Evolutionary conservation across 2,329 filamentous ascomycete genomes (phyloP).

Genomic region (Fusarium abutilonis): DNA sequence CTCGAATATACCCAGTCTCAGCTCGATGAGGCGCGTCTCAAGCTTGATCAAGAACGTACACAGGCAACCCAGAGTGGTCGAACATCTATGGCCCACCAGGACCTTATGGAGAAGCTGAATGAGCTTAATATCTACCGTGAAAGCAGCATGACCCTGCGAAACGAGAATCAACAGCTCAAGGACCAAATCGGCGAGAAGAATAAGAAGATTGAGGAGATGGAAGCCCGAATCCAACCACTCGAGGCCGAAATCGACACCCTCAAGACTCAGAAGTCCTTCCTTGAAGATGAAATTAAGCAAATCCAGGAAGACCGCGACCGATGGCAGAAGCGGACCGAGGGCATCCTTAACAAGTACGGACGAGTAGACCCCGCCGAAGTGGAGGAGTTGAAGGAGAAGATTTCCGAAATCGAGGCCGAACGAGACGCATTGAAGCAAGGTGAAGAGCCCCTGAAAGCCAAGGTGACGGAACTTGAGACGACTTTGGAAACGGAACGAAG

Average conservation of each 20-base stretch:
- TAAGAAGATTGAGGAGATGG: constrained; percentile 77
- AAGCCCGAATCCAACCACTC: constrained; percentile 80
- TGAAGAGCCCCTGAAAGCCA: constrained; percentile 62
- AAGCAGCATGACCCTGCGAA: constrained; percentile 89
- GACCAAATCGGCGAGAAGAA: constrained; percentile 79
- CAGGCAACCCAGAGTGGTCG: constrained; percentile 77
- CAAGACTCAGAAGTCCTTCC: constrained; percentile 80
- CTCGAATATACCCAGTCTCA: constrained; percentile 87
- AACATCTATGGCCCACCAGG: constrained; percentile 81
- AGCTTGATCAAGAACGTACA: constrained; percentile 88
- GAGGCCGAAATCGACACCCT: constrained; percentile 83
- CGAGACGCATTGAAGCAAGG: constrained; percentile 65
- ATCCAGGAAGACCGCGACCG: constrained; percentile 91
- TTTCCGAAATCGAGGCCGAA: constrained; percentile 73
- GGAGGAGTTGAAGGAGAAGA: constrained; percentile 84
- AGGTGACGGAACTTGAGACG: constrained; percentile 62
- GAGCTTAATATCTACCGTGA: constrained; percentile 96
- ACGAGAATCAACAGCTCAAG: constrained; percentile 83
- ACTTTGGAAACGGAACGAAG: constrained; percentile 64
- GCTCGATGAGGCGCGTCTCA: constrained; percentile 87
- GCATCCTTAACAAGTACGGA: constrained; percentile 95
- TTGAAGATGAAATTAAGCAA: constrained; percentile 88
- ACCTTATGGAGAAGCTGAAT: constrained; percentile 93
- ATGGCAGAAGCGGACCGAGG: constrained; percentile 95
- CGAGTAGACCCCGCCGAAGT: constrained; percentile 93